These are phyloP conservation scores for Backusella tuberculispora DNA, from an alignment of 192 early-diverging fungal genomes.

Conservation along the genomic window DNA sequence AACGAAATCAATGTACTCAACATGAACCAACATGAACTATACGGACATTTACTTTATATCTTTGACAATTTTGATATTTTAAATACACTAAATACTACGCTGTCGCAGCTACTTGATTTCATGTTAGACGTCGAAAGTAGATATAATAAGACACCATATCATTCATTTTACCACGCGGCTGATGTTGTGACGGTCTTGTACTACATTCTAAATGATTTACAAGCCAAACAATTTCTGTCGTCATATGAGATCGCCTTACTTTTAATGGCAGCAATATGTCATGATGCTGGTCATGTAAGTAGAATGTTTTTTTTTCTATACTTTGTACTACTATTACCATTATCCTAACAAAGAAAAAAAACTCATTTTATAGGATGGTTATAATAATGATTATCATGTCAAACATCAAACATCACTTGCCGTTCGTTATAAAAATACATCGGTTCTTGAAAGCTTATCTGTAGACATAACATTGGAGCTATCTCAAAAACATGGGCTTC, in stretches of 20 bases:
- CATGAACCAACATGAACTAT: conserved; percentile 68
- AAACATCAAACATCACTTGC: conserved; percentile 82
- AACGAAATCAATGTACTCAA: conserved; percentile 64
- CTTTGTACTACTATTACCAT: too few species aligned
- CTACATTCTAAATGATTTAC: conserved; percentile 73
- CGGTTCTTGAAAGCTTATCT: conserved; percentile 86
- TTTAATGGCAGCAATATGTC: conserved; percentile 81
- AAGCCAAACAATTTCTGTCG: conserved; percentile 64
- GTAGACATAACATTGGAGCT: conserved; percentile 69
- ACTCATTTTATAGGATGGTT: conserved; percentile 65
- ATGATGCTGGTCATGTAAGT: conserved; percentile 84
- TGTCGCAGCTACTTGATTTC: conserved; percentile 76
- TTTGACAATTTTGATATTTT: conserved; percentile 68
- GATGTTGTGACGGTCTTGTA: conserved; percentile 86
- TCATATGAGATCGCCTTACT: conserved; percentile 73
- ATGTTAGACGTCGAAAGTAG: conserved; percentile 76
- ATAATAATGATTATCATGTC: conserved; percentile 88
- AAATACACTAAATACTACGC: conserved; percentile 54
- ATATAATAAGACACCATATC: conserved; percentile 81
- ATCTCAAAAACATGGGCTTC: conserved; percentile 68
- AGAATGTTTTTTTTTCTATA: not conserved
- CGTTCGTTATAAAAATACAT: conserved; percentile 67
- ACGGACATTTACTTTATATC: conserved; percentile 80
- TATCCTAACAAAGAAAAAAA: too few species aligned
- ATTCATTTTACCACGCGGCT: conserved; percentile 89